Conservation (phyloP, 192 early-diverging fungal genomes). For the Linderina pennispora region DNA sequence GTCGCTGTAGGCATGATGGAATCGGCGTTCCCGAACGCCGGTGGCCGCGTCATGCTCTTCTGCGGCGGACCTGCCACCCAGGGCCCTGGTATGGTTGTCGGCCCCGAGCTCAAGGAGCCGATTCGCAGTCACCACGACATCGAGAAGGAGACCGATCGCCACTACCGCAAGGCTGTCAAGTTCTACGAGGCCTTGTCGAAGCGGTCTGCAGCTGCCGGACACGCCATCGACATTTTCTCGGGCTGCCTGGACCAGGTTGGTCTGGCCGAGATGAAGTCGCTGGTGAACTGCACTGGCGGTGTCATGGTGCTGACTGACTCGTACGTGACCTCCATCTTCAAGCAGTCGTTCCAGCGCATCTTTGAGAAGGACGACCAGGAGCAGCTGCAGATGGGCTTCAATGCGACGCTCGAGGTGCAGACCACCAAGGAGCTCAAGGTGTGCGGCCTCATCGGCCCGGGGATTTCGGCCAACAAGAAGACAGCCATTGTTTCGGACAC, state of each 20-base stretch:
- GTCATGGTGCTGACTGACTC: conserved; percentile 93
- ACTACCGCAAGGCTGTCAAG: conserved; percentile 93
- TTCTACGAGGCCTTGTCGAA: conserved; percentile 89
- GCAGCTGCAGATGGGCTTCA: conserved; percentile 93
- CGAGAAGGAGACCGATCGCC: conserved; percentile 87
- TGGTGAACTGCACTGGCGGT: conserved; percentile 86
- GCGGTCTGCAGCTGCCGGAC: conserved; percentile 80
- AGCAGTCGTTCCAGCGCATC: conserved; percentile 92
- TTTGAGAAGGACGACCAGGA: conserved; percentile 90
- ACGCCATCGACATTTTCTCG: conserved; percentile 94
- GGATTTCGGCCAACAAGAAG: conserved; percentile 86
- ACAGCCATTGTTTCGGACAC: conserved; percentile 89
- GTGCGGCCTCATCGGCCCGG: conserved; percentile 96
- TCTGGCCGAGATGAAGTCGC: conserved; percentile 90
- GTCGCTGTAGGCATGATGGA: conserved; percentile 92
- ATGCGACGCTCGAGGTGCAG: conserved; percentile 94
- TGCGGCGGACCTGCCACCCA: conserved; percentile 88
- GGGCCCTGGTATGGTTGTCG: conserved; percentile 94
- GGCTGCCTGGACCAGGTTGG: conserved; percentile 98
- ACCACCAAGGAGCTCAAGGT: conserved; percentile 93
- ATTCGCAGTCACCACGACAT: conserved; percentile 98
- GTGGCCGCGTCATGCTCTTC: conserved; percentile 91
- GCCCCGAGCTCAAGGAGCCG: conserved; percentile 83
- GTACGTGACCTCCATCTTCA: conserved; percentile 94
- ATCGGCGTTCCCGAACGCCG: conserved; percentile 86